phyloP scores from a whole-genome alignment of 1,139 yeast species.

The Geotrichum australiense region DNA sequence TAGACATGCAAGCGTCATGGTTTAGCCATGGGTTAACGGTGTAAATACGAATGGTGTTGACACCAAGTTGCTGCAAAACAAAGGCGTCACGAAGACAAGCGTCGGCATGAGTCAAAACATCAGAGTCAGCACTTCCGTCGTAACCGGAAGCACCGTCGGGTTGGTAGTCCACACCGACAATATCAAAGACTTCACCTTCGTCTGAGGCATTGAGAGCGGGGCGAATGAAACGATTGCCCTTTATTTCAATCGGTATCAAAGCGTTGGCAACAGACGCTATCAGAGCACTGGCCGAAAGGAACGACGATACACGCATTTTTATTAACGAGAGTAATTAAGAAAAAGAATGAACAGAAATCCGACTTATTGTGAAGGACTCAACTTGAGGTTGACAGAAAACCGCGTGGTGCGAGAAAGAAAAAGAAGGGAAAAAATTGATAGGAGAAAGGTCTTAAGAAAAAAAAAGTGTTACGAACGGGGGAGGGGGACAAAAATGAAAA shows the following conservation, averaged over 20 bases:
- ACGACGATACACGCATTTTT: conserved; percentile 10
- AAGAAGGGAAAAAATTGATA: not conserved
- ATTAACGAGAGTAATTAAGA: not conserved
- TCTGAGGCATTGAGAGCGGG: conserved; percentile 37
- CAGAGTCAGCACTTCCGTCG: conserved; percentile 41
- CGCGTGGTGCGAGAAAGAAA: not conserved
- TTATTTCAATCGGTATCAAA: conserved; percentile 42
- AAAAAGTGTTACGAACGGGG: not conserved
- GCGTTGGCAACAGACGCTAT: conserved; percentile 26
- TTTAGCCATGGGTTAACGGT: conserved; percentile 75
- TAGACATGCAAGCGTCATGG: conserved; percentile 87
- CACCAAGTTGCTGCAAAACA: conserved; percentile 65
- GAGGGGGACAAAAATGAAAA: too few species aligned
- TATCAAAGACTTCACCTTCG: conserved; percentile 45
- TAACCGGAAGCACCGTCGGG: conserved; percentile 68
- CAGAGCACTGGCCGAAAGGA: conserved; percentile 14
- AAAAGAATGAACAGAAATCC: not conserved
- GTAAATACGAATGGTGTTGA: conserved; percentile 82
- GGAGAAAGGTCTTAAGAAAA: not conserved
- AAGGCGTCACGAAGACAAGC: conserved; percentile 76
- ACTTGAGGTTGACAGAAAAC: not conserved
- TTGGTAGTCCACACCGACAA: conserved; percentile 62
- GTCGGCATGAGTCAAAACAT: conserved; percentile 67
- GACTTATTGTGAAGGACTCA: not conserved
- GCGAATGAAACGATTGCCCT: conserved; percentile 43